These are phyloP conservation scores for Silybum marianum DNA, from an alignment of 129 eudicot species.

Conservation along the genomic window DNA sequence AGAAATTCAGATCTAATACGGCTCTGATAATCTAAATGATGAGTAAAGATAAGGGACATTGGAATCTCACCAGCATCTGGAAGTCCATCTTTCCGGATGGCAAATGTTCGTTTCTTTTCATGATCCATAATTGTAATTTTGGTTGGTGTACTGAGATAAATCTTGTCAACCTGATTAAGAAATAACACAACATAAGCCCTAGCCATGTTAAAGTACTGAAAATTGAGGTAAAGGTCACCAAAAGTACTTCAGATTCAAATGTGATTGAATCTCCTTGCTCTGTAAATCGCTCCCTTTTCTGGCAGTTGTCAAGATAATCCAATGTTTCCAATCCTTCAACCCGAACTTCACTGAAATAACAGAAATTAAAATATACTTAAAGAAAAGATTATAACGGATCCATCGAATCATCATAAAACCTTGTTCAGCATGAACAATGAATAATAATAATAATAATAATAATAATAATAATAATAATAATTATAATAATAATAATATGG, in stretches of 20 bases:
- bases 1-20: not conserved
- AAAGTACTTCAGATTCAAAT: conserved; percentile 79
- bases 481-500: too few relatives aligned
- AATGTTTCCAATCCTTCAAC: conserved; percentile 95
- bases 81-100: conserved; percentile 84
- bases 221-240: not conserved
- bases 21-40: not conserved
- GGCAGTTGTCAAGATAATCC: conserved; percentile 81
- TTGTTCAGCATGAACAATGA: not conserved
- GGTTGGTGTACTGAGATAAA: conserved; percentile 90
- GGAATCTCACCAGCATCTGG: conserved; percentile 84
- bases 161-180: conserved; percentile 70
- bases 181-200: not conserved
- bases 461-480: too few relatives aligned
- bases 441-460: not conserved
- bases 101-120: conserved; percentile 83
- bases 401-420: not conserved
- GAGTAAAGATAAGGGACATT: not conserved
- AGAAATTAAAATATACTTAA: not conserved
- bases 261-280: conserved; percentile 89
- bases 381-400: not conserved
- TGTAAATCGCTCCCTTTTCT: conserved; percentile 67
- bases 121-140: conserved; percentile 84
- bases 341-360: conserved; percentile 74
- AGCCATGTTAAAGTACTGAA: not conserved